Percentiles rank a stretch among this genome's conserved stretches.
These are phyloP conservation scores for Lyophyllum shimeji DNA, from an alignment of 768 basidiomycete genomes.

Conservation along the genomic window DNA sequence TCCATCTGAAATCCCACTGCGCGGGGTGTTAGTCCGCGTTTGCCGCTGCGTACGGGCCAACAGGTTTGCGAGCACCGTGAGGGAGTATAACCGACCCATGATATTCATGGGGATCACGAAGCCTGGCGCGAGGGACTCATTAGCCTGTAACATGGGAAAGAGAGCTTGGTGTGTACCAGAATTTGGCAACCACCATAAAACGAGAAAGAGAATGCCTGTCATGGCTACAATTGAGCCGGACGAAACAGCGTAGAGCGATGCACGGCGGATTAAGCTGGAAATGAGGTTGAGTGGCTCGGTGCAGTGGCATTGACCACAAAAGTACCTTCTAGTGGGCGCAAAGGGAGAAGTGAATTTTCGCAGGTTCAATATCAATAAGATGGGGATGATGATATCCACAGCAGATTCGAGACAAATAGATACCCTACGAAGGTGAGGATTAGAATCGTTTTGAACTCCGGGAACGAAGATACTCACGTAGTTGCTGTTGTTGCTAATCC, in stretches of 20 bases:
- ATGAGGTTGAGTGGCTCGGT: background rate
- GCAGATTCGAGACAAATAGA: conserved; percentile 5
- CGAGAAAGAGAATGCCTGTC: conserved; percentile 4
- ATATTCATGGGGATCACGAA: conserved; percentile 6
- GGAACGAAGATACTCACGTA: background rate
- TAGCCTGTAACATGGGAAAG: background rate
- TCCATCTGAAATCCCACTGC: background rate
- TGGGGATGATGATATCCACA: conserved; percentile 9
- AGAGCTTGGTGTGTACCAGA: background rate
- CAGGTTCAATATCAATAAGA: conserved; percentile 13
- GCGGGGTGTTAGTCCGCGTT: background rate
- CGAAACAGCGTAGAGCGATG: conserved; percentile 6
- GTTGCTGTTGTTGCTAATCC: conserved; percentile 8
- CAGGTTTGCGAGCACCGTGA: conserved; percentile 13
- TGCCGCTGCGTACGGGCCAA: conserved; percentile 30
- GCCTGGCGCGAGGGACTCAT: background rate
- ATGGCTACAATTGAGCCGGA: conserved; percentile 8
- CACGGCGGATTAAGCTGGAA: conserved; percentile 11
- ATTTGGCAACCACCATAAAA: conserved; percentile 1
- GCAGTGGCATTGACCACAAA: background rate
- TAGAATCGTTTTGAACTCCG: background rate
- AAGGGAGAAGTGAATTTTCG: conserved; percentile 7
- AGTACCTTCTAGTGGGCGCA: conserved; percentile 8
- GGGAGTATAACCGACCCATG: conserved; percentile 14
- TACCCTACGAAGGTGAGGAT: background rate